Evolutionary conservation across 2,329 filamentous ascomycete genomes (phyloP).

Genomic region (Daldinia eschscholtzii): DNA sequence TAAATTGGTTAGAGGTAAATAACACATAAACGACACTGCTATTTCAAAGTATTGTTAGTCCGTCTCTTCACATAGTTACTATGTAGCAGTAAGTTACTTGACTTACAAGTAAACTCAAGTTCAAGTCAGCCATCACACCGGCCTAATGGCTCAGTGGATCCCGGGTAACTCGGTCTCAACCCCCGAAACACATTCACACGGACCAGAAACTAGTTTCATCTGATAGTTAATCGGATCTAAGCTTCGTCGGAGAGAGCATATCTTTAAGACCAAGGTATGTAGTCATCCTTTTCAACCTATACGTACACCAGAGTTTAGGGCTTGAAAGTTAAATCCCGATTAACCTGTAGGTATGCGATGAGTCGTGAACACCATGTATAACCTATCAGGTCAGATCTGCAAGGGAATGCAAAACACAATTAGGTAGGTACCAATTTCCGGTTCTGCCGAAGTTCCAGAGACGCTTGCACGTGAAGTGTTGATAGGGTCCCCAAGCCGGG

Average conservation of each 20-base stretch:
- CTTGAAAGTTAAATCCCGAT: slow-evolving; percentile 17
- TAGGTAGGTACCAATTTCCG: slow-evolving; percentile 27
- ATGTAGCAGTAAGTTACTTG: background rate
- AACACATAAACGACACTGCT: background rate
- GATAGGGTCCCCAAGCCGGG: slow-evolving; percentile 33
- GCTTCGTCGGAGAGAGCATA: background rate
- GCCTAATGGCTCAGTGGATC: slow-evolving; percentile 6
- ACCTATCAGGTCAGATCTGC: background rate
- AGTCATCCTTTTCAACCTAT: background rate
- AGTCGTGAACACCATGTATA: background rate
- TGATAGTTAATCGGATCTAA: background rate
- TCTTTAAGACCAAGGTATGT: background rate
- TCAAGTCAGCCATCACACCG: background rate
- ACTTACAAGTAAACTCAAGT: background rate
- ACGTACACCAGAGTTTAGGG: background rate
- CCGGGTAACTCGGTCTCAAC: slow-evolving; percentile 3
- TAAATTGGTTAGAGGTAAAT: slow-evolving; percentile 1
- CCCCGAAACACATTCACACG: slow-evolving; percentile 2
- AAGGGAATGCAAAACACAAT: slow-evolving; percentile 7
- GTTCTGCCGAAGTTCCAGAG: slow-evolving; percentile 29
- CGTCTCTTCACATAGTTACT: too few relatives aligned
- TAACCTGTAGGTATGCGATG: slow-evolving; percentile 17
- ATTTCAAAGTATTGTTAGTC: background rate
- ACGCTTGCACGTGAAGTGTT: slow-evolving; percentile 35
- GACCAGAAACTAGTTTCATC: background rate